A percentile compares a stretch with the other conserved stretches of the same genome.
Conservation (phyloP, 1,139 yeast species). For the Scheffersomyces titani region DNA sequence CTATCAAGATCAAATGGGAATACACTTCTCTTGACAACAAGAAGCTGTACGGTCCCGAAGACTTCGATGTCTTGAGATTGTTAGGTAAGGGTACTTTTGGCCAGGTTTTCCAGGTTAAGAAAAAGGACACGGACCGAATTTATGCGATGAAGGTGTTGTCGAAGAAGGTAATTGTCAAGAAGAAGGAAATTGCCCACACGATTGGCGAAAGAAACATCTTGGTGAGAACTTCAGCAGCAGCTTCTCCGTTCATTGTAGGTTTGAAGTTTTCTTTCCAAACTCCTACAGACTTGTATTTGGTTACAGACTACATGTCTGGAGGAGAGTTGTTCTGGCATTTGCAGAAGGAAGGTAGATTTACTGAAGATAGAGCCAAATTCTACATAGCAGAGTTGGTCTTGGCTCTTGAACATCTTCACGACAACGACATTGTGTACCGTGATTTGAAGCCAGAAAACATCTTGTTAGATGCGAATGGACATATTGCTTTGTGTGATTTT, state of each 20-base stretch:
- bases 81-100: conserved; percentile 98
- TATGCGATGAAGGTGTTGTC: conserved; percentile 97
- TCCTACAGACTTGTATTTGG: conserved; percentile 84
- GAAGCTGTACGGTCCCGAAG: conserved; percentile 87
- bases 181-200: conserved; percentile 96
- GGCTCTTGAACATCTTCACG: conserved; percentile 90
- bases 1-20: conserved; percentile 71
- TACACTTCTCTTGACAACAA: conserved; percentile 65
- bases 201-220: conserved; percentile 94
- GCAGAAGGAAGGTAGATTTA: conserved; percentile 91
- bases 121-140: conserved; percentile 82
- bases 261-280: conserved; percentile 95
- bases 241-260: conserved; percentile 90
- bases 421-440: conserved; percentile 89
- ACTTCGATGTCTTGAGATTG: conserved; percentile 85
- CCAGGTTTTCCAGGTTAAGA: conserved; percentile 92
- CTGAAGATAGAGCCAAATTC: conserved; percentile 91
- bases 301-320: conserved; percentile 97
- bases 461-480: conserved; percentile 92
- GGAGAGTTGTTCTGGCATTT: conserved; percentile 98
- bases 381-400: conserved; percentile 93
- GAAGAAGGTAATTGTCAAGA: conserved; percentile 91
- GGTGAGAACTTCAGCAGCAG: conserved; percentile 79
- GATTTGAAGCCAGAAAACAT: conserved; percentile 96
- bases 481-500: conserved; percentile 93